These are phyloP conservation scores for Eremochloa ophiuroides DNA, from an alignment of 176 grass and related monocot genomes.

Conservation along the genomic window DNA sequence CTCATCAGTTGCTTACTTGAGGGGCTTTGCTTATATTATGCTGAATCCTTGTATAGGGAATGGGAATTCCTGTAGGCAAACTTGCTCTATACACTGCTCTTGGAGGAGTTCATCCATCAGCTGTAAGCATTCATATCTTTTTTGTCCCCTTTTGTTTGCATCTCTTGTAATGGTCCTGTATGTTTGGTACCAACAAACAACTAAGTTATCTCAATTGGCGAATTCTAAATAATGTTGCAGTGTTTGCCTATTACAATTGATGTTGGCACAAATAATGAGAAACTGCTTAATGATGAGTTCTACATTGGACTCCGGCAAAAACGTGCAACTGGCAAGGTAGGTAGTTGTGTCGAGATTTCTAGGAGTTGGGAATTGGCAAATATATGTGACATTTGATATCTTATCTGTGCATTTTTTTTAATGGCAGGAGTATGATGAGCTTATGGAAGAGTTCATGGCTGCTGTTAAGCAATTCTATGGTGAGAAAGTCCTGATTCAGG, in stretches of 20 bases:
- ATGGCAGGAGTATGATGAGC: slow-evolving; percentile 80
- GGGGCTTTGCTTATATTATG: slow-evolving; percentile 27
- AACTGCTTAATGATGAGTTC: slow-evolving; percentile 86
- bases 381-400: slow-evolving; percentile 8
- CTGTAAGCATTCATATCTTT: slow-evolving; percentile 49
- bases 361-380: background rate
- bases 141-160: background rate
- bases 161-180: background rate
- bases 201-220: background rate
- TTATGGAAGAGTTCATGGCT: slow-evolving; percentile 87
- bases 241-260: slow-evolving; percentile 98
- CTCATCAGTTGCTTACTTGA: slow-evolving; percentile 10
- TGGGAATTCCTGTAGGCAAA: slow-evolving; percentile 99
- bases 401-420: slow-evolving; percentile 22
- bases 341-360: background rate
- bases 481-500: slow-evolving; percentile 97
- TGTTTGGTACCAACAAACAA: slow-evolving; percentile 3
- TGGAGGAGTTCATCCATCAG: slow-evolving; percentile 87
- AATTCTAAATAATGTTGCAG: slow-evolving; percentile 38
- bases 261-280: slow-evolving; percentile 89
- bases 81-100: slow-evolving; percentile 97
- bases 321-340: slow-evolving; percentile 85
- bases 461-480: slow-evolving; percentile 91
- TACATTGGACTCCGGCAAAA: slow-evolving; percentile 91
- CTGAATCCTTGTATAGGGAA: slow-evolving; percentile 69